Conservation (phyloP, 352 stramenopile species). For the Pythium insidiosum region DNA sequence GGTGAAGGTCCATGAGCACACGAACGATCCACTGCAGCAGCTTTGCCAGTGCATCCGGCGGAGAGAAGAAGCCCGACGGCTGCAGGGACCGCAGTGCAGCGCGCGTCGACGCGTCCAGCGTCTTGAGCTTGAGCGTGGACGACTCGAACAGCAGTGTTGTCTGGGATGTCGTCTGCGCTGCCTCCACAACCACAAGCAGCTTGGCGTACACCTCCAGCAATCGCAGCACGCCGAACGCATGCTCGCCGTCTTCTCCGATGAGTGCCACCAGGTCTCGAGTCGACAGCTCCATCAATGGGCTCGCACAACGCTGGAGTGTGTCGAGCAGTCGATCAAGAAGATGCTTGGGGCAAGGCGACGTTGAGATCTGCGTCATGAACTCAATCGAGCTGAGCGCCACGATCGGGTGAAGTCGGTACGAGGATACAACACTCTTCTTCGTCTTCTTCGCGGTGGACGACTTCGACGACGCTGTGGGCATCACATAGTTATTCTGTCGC, state of each 20-base stretch:
- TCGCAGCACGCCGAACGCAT: conserved; percentile 54
- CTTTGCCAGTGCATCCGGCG: conserved; percentile 27
- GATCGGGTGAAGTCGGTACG: conserved; percentile 38
- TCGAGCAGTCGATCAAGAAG: conserved; percentile 38
- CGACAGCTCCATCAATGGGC: conserved; percentile 35
- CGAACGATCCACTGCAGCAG: conserved; percentile 46
- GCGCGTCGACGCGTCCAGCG: too few relatives aligned
- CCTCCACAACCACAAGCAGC: conserved; percentile 43
- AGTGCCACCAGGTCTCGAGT: conserved; percentile 27
- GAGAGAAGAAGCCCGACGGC: conserved; percentile 54
- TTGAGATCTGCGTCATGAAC: conserved; percentile 48
- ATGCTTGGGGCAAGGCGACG: conserved; percentile 33
- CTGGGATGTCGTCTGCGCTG: conserved; percentile 34
- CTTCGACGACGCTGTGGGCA: background rate
- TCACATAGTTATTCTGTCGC: conserved; percentile 36
- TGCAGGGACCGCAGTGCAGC: conserved; percentile 40
- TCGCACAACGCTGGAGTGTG: conserved; percentile 29
- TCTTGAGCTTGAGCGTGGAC: conserved; percentile 30
- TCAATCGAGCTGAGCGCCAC: conserved; percentile 56
- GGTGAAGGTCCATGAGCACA: conserved; percentile 42
- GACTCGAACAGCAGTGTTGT: conserved; percentile 29
- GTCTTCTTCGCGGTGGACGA: conserved; percentile 25
- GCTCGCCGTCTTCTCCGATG: conserved; percentile 34
- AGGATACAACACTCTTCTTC: conserved; percentile 9
- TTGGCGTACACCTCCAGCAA: conserved; percentile 70